Evolutionary conservation across 306 rosid genomes (phyloP).

Genomic region (Castanea sativa): DNA sequence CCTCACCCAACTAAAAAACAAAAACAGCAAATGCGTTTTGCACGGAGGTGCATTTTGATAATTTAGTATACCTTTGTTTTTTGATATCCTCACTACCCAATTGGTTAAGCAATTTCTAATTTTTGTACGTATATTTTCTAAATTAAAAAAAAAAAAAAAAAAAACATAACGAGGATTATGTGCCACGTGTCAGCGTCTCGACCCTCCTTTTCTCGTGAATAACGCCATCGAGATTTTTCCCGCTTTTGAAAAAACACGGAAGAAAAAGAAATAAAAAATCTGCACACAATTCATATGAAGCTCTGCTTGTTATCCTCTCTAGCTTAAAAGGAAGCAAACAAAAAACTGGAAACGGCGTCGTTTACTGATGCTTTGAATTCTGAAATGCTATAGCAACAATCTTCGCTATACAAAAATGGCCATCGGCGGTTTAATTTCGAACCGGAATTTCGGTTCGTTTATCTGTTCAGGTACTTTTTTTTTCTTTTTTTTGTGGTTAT

Average conservation of each 20-base stretch:
- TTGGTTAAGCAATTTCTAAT: too few relatives aligned
- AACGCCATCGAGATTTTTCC: constrained; percentile 44
- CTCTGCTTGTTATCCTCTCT: constrained; percentile 52
- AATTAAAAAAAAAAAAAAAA: too few relatives aligned
- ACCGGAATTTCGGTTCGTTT: constrained; percentile 63
- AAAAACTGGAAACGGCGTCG: constrained; percentile 30
- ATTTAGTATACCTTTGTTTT: background rate
- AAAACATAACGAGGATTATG: constrained; percentile 22
- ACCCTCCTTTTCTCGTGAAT: constrained; percentile 39
- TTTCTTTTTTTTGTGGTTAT: background rate
- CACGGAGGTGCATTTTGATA: constrained; percentile 11
- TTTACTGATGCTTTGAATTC: background rate
- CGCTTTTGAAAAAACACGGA: constrained; percentile 24
- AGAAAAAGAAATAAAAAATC: background rate
- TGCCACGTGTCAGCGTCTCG: constrained; percentile 57
- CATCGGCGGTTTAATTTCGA: constrained; percentile 64
- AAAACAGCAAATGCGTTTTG: background rate
- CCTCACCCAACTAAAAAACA: background rate
- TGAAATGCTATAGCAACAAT: constrained; percentile 21
- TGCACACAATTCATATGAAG: constrained; percentile 12
- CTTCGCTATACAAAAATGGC: constrained; percentile 42
- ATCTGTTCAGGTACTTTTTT: constrained; percentile 25
- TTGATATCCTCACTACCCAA: background rate
- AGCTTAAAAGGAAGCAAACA: background rate
- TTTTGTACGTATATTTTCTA: too few relatives aligned